phyloP scores from a whole-genome alignment of 306 rosid species.

The Cucurbita argyrosperma region DNA sequence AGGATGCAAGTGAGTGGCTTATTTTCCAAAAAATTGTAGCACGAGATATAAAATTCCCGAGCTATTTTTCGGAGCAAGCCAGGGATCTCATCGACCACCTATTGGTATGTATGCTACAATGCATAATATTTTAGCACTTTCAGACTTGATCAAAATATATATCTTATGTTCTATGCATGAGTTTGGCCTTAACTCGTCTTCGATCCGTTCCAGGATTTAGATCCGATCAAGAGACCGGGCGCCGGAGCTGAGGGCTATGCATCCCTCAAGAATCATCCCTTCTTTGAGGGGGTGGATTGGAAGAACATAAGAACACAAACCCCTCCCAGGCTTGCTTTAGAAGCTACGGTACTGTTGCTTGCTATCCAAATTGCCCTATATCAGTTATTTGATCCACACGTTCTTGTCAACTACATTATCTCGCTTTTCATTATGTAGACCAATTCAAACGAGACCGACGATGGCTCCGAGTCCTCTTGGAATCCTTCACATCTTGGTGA shows the following conservation, averaged over 20 bases:
- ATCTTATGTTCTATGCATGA: not conserved
- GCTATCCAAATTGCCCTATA: not conserved
- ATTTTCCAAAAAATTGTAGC: slow-evolving; percentile 97
- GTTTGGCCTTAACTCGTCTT: not conserved
- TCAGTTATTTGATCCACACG: not conserved
- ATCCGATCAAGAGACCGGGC: slow-evolving; percentile 80
- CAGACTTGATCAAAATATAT: not conserved
- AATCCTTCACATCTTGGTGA: slow-evolving; percentile 81
- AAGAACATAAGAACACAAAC: slow-evolving; percentile 34
- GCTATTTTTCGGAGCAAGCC: slow-evolving; percentile 74
- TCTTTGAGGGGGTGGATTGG: slow-evolving; percentile 85
- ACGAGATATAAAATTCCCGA: slow-evolving; percentile 86
- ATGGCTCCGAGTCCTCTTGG: slow-evolving; percentile 50
- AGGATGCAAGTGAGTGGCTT: slow-evolving; percentile 99
- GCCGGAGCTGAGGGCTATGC: slow-evolving; percentile 80
- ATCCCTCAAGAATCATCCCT: slow-evolving; percentile 60
- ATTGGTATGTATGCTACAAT: slow-evolving; percentile 57
- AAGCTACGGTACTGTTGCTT: slow-evolving; percentile 37
- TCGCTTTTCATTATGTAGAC: slow-evolving; percentile 16
- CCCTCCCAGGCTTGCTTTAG: slow-evolving; percentile 75
- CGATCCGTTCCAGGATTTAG: slow-evolving; percentile 57
- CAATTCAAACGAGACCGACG: slow-evolving; percentile 38
- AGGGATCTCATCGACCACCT: slow-evolving; percentile 72
- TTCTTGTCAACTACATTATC: not conserved
- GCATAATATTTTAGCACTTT: not conserved